These are phyloP conservation scores for Trichoderma reesei DNA, from an alignment of 495 filamentous ascomycete species.

Conservation along the genomic window DNA sequence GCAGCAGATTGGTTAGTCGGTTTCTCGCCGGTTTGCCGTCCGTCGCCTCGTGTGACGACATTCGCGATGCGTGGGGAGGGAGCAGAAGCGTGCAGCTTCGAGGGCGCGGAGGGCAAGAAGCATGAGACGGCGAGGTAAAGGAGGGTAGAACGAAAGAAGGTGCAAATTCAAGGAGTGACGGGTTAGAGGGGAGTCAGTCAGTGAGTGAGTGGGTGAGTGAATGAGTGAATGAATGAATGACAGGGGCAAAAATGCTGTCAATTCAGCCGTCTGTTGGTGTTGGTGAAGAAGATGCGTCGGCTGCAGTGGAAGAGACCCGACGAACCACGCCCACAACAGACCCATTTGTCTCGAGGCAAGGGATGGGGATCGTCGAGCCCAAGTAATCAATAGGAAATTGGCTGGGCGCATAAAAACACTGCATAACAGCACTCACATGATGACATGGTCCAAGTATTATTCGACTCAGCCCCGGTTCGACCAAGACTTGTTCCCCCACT, in stretches of 20 bases:
- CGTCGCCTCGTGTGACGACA: background rate
- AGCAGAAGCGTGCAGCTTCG: constrained; percentile 3
- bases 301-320: background rate
- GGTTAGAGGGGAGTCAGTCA: background rate
- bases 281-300: background rate
- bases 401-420: background rate
- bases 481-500: background rate
- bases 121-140: background rate
- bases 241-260: background rate
- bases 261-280: background rate
- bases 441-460: background rate
- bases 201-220: too few relatives aligned
- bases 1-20: background rate
- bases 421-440: background rate
- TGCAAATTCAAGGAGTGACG: background rate
- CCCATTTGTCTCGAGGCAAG: background rate
- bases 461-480: background rate
- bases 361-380: too few relatives aligned
- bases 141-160: background rate
- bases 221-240: background rate
- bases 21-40: background rate
- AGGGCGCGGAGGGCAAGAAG: background rate
- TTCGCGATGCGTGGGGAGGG: background rate
- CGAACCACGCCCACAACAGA: background rate
- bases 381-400: background rate